These are phyloP conservation scores for Blumeriella jaapii DNA, from an alignment of 2,329 filamentous ascomycete species.

Conservation along the genomic window DNA sequence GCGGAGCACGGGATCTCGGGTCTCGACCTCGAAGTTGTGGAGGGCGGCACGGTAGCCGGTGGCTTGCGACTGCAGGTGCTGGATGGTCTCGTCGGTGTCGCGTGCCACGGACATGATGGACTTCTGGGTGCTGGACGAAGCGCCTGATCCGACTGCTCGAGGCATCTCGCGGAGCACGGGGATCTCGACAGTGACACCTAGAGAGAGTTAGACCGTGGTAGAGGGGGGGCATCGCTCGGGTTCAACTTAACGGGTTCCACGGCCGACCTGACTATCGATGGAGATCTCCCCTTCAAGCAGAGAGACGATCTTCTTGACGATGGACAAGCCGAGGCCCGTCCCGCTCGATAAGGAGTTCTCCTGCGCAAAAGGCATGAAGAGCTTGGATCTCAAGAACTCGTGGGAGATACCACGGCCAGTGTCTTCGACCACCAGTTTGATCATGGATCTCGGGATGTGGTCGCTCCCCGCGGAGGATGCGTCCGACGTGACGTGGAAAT, in stretches of 20 bases:
- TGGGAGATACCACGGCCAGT: slow-evolving; percentile 57
- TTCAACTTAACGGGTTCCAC: slow-evolving; percentile 39
- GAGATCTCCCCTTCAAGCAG: slow-evolving; percentile 49
- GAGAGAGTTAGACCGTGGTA: slow-evolving; percentile 8
- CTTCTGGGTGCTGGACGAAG: slow-evolving; percentile 11
- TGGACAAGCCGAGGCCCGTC: slow-evolving; percentile 51
- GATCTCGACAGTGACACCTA: slow-evolving; percentile 25
- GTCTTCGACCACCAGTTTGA: slow-evolving; percentile 61
- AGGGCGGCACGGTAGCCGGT: slow-evolving; percentile 19
- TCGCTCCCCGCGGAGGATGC: slow-evolving; percentile 7
- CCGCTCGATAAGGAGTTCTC: slow-evolving; percentile 51
- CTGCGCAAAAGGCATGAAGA: slow-evolving; percentile 53
- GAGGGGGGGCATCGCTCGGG: not conserved
- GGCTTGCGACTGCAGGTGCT: slow-evolving; percentile 14
- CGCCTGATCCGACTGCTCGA: slow-evolving; percentile 11
- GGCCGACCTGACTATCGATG: slow-evolving; percentile 41
- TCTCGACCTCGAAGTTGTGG: slow-evolving; percentile 21
- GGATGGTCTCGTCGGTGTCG: slow-evolving; percentile 20
- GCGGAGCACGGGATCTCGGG: slow-evolving; percentile 16
- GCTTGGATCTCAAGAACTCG: slow-evolving; percentile 47
- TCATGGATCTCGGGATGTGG: slow-evolving; percentile 17
- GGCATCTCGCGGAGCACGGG: slow-evolving; percentile 24
- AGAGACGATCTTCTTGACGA: slow-evolving; percentile 51
- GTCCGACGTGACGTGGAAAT: slow-evolving; percentile 11
- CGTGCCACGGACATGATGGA: slow-evolving; percentile 14